phyloP scores from a whole-genome alignment of 306 rosid genomes.

The Quercus wislizeni region DNA sequence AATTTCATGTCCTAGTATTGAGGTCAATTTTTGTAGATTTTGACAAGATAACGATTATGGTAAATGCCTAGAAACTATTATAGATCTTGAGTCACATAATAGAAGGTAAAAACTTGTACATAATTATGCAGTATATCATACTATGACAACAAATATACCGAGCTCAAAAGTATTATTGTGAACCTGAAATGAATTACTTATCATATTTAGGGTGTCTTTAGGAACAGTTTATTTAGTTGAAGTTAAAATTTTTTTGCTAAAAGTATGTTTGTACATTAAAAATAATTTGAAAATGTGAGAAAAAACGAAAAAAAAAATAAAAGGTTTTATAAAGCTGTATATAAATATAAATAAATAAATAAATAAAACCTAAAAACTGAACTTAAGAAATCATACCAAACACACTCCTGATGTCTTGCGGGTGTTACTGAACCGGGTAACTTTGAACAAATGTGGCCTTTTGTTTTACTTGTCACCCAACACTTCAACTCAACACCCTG shows the following conservation, averaged over 20 bases:
- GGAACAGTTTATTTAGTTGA: fast-evolving
- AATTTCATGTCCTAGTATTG: neutral
- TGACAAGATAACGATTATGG: neutral
- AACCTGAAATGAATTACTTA: neutral
- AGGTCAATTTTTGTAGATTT: neutral
- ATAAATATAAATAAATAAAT: too few relatives aligned
- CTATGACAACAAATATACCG: neutral
- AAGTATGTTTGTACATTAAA: fast-evolving
- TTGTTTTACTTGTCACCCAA: constrained; percentile 18
- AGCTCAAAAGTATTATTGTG: neutral
- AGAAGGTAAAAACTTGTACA: neutral
- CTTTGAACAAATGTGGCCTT: neutral
- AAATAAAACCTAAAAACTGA: too few relatives aligned
- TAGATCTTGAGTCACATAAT: neutral
- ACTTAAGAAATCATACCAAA: too few relatives aligned
- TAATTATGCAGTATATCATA: neutral
- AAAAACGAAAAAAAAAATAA: too few relatives aligned
- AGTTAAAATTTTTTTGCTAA: fast-evolving
- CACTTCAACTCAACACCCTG: neutral
- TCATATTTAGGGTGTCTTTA: neutral
- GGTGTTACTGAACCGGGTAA: neutral
- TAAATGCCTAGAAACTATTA: neutral
- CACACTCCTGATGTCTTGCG: neutral
- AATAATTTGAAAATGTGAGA: too few relatives aligned
- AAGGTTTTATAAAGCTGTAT: too few relatives aligned